phyloP scores from a whole-genome alignment of 305 asterid genomes.

The Fraxinus sp. region DNA sequence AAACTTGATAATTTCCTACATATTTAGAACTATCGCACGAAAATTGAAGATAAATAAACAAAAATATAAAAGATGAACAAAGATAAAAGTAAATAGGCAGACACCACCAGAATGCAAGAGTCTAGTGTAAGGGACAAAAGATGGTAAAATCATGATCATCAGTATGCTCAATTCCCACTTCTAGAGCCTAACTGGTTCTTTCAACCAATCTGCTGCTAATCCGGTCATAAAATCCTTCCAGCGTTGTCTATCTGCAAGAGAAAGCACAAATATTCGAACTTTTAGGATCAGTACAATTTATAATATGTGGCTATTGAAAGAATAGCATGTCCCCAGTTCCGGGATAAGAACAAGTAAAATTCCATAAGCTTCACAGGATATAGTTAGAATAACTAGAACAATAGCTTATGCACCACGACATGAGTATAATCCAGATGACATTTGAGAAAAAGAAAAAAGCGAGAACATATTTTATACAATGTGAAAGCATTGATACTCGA shows the following conservation, averaged over 20 bases:
- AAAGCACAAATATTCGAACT: background rate
- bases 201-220: background rate
- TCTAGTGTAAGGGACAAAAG: background rate
- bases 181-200: background rate
- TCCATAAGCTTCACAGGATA: background rate
- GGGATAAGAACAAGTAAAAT: background rate
- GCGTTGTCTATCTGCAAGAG: background rate
- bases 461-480: background rate
- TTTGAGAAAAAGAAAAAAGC: background rate
- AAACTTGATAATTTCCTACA: constrained; percentile 6
- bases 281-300: background rate
- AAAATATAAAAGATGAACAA: background rate
- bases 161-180: background rate
- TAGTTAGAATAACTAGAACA: background rate
- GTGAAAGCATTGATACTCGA: background rate
- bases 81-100: background rate
- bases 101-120: background rate
- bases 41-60: background rate
- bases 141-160: background rate
- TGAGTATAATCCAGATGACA: background rate
- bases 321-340: background rate
- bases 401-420: background rate
- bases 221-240: background rate
- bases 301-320: background rate
- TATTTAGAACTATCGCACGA: background rate